Evolutionary conservation across 129 eudicot genomes (phyloP).

Genomic region (Flaveria brownii): DNA sequence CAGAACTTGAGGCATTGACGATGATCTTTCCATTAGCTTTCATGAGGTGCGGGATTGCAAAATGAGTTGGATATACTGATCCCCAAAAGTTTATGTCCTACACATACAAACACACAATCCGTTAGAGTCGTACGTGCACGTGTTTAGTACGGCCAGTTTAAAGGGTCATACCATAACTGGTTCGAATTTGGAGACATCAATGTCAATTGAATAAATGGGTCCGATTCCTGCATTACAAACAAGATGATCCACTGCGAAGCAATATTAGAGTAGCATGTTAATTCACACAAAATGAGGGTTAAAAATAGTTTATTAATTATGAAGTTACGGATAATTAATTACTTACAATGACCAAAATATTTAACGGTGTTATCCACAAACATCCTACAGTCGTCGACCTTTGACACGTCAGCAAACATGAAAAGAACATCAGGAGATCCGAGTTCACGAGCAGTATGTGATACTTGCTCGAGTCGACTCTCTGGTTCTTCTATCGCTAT

Average conservation of each 20-base stretch:
- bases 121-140: background rate
- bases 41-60: conserved; percentile 43
- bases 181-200: conserved; percentile 34
- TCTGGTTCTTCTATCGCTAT: conserved; percentile 38
- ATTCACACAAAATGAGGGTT: background rate
- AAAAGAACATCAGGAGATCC: conserved; percentile 50
- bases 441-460: conserved; percentile 39
- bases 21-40: conserved; percentile 44
- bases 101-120: background rate
- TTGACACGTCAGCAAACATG: conserved; percentile 49
- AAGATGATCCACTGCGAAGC: conserved; percentile 54
- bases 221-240: conserved; percentile 58
- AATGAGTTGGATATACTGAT: conserved; percentile 46
- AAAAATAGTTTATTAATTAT: background rate
- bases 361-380: conserved; percentile 39
- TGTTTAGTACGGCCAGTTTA: background rate
- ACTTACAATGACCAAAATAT: conserved; percentile 46
- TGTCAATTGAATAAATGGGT: conserved; percentile 22
- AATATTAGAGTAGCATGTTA: conserved; percentile 8
- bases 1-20: conserved; percentile 35
- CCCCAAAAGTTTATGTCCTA: conserved; percentile 55
- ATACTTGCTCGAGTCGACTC: conserved; percentile 43
- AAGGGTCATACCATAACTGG: conserved; percentile 49
- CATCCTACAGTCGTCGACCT: conserved; percentile 38
- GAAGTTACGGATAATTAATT: background rate